Conservation (phyloP, 768 basidiomycete genomes). For the Suillus placidus region DNA sequence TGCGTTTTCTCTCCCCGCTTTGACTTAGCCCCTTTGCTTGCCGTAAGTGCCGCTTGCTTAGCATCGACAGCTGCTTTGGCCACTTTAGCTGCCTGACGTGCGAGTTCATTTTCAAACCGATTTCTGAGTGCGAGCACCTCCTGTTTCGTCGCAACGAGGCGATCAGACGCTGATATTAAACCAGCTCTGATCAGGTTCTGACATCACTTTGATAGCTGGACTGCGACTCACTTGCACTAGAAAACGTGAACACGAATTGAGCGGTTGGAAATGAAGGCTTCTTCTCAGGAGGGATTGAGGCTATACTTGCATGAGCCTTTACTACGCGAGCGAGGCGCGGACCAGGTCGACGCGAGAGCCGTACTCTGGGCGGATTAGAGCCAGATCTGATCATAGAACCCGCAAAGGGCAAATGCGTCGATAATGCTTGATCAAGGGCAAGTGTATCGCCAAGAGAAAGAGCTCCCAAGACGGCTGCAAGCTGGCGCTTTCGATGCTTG, state of each 20-base stretch:
- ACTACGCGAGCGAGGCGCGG: slow-evolving; percentile 54
- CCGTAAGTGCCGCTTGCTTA: slow-evolving; percentile 50
- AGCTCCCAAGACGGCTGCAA: slow-evolving; percentile 69
- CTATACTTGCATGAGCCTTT: slow-evolving; percentile 21
- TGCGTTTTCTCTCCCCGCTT: slow-evolving; percentile 44
- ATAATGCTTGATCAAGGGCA: slow-evolving; percentile 78
- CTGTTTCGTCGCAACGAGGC: slow-evolving; percentile 66
- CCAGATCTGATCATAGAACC: slow-evolving; percentile 39
- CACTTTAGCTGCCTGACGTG: slow-evolving; percentile 64
- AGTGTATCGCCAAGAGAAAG: slow-evolving; percentile 68
- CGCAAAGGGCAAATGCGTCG: slow-evolving; percentile 41
- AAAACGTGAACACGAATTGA: slow-evolving; percentile 63
- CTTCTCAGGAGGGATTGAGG: slow-evolving; percentile 13
- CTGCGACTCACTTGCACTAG: slow-evolving; percentile 70
- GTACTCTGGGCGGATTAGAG: slow-evolving; percentile 40
- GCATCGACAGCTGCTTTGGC: slow-evolving; percentile 51
- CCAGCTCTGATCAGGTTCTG: slow-evolving; percentile 31
- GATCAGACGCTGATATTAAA: slow-evolving; percentile 63
- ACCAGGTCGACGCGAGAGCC: slow-evolving; percentile 57
- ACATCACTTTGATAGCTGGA: slow-evolving; percentile 23
- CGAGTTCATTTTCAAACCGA: slow-evolving; percentile 75
- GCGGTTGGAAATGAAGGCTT: slow-evolving; percentile 50
- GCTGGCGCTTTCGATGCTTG: slow-evolving; percentile 66
- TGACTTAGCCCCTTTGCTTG: slow-evolving; percentile 37
- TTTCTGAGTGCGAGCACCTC: slow-evolving; percentile 67